Base-by-base conservation (phyloP, 108 stramenopile genomes). In the Aurantiochytrium sp. region DNA sequence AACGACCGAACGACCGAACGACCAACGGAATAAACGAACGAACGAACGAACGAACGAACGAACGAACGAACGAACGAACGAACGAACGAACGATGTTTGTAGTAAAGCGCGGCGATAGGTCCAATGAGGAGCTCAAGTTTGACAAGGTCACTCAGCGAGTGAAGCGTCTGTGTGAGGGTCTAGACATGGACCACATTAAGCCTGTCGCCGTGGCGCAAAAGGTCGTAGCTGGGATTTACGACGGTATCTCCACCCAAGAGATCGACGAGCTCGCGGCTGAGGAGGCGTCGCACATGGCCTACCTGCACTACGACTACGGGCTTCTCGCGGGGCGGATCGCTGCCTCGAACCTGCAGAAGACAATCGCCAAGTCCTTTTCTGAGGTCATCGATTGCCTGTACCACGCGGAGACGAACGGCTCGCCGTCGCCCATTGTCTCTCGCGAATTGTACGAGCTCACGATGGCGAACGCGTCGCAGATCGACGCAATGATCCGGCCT, bases 261-360 rank as follows among this genome's bases (percentile, higher is more conserved):
- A 93, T 98, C 69, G 97, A 97, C 90, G 96, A 95, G 48, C 91
- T 98, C 24, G 97, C 97, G 8, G 95, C 97, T 17, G 96, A 98
- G 92, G 97, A 96, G 31, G 95, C 97, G 3, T 97, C 97, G 32
- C 96, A 95, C 87, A 93, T 94, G 94, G 93, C 96, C 27, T 98
- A 97, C 48, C 94, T 96, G 81, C 98, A 99, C 92, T 95, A 95
- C 8, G 95, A 96, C 89, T 99, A 97, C 91, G 93, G 92, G 21
- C 90, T 92, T 45, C 92, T 99, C 55, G 98, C 98, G 10, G 97
- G 96, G 36, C 93, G 97, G 27, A 98, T 99, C 68, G 90, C 94
- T 24, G 92, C 95, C 15, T 92, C 94, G 10, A 94, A 95, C 59
- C 95, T 96, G 88, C 97, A 97, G 90, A 97, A 97, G 88, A 87